A percentile compares a stretch with the other conserved stretches of the same genome.
These are phyloP conservation scores for Salix dunnii DNA, from an alignment of 345 rosid species.

Conservation along the genomic window DNA sequence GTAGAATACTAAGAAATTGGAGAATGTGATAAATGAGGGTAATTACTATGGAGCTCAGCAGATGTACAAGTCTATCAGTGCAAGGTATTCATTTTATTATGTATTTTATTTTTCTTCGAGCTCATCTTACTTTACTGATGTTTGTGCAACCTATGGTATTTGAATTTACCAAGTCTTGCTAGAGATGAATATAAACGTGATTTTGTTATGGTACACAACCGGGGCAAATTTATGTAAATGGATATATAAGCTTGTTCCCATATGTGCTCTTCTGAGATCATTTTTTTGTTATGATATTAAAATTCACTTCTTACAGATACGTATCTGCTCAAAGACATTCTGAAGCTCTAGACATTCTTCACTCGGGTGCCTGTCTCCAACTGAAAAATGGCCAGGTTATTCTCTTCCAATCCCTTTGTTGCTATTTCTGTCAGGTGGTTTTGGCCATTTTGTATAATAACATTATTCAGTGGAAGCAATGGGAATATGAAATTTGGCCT, in stretches of 20 bases:
- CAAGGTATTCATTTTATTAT: constrained; percentile 43
- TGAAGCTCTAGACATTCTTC: constrained; percentile 80
- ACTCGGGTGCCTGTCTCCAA: constrained; percentile 82
- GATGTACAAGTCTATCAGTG: constrained; percentile 90
- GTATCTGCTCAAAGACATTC: constrained; percentile 63
- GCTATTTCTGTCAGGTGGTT: neutral
- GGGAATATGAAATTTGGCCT: neutral
- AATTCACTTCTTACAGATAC: constrained; percentile 43
- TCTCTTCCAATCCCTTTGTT: constrained; percentile 8
- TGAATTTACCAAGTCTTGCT: neutral
- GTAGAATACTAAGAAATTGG: constrained; percentile 79
- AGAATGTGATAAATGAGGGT: constrained; percentile 67
- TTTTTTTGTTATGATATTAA: neutral
- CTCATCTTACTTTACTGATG: neutral
- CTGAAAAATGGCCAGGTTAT: constrained; percentile 69
- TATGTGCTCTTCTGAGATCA: neutral
- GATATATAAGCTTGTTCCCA: neutral
- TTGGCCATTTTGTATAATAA: neutral
- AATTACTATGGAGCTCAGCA: constrained; percentile 93
- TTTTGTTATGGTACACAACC: neutral
- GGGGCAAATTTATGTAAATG: neutral
- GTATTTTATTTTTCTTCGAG: neutral
- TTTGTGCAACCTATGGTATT: neutral
- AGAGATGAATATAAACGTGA: neutral
- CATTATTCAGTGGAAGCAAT: neutral